phyloP scores from a whole-genome alignment of 768 basidiomycete species.

The Pleurotus platypus region DNA sequence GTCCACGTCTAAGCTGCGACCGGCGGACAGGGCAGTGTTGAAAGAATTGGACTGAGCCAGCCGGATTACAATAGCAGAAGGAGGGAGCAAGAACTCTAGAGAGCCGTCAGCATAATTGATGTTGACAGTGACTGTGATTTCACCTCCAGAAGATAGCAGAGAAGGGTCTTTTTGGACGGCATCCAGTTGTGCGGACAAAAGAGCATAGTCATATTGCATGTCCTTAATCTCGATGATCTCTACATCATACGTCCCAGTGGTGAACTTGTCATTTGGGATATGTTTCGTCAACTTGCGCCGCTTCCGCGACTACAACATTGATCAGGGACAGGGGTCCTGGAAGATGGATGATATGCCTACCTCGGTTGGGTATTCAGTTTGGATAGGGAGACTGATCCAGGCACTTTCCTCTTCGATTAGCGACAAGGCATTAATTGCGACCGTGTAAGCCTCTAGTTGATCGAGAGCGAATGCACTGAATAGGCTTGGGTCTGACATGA shows the following conservation, averaged over 20 bases:
- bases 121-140: slow-evolving; percentile 9
- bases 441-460: slow-evolving; percentile 76
- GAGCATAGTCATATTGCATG: slow-evolving; percentile 72
- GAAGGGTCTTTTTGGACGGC: slow-evolving; percentile 66
- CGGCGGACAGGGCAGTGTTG: slow-evolving; percentile 74
- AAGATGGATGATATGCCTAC: slow-evolving; percentile 34
- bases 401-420: slow-evolving; percentile 78
- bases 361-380: slow-evolving; percentile 41
- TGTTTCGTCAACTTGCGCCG: slow-evolving; percentile 67
- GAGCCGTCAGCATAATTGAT: background rate
- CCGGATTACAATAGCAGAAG: slow-evolving; percentile 67
- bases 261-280: slow-evolving; percentile 74
- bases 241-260: slow-evolving; percentile 57
- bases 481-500: slow-evolving; percentile 37
- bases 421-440: slow-evolving; percentile 86
- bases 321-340: slow-evolving; percentile 13
- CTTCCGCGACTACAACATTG: slow-evolving; percentile 52
- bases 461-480: slow-evolving; percentile 53
- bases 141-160: slow-evolving; percentile 63
- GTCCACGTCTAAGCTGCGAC: slow-evolving; percentile 73
- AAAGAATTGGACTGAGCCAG: slow-evolving; percentile 78
- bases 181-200: slow-evolving; percentile 76
- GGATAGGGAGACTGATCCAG: slow-evolving; percentile 72
- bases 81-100: slow-evolving; percentile 51
- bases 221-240: slow-evolving; percentile 81